These are phyloP conservation scores for Puccinia polysora DNA, from an alignment of 1,284 basidiomycete genomes.

Conservation along the genomic window DNA sequence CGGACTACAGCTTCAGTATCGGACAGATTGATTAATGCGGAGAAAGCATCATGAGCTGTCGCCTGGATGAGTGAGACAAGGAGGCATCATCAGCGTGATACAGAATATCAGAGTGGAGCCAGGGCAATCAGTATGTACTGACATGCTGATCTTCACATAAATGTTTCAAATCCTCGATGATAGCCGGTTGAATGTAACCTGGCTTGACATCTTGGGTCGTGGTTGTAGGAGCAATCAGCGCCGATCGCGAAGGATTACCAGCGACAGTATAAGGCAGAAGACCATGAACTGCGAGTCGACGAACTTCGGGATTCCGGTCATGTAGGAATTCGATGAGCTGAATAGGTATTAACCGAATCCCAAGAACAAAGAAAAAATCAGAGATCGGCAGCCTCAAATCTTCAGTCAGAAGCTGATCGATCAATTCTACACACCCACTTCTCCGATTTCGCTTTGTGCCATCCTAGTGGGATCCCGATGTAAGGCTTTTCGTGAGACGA, in stretches of 20 bases:
- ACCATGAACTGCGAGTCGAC: slow-evolving; percentile 78
- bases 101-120: slow-evolving; percentile 17
- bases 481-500: no score
- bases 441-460: slow-evolving; percentile 18
- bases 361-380: background rate
- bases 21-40: slow-evolving; percentile 86
- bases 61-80: slow-evolving; percentile 58
- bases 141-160: slow-evolving; percentile 64
- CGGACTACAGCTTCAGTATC: slow-evolving; percentile 71
- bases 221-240: slow-evolving; percentile 67
- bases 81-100: background rate
- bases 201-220: slow-evolving; percentile 38
- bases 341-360: slow-evolving; percentile 49
- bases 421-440: slow-evolving; percentile 33
- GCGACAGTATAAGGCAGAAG: slow-evolving; percentile 72
- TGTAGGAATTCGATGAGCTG: slow-evolving; percentile 79
- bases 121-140: no score
- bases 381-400: slow-evolving; percentile 6
- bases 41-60: slow-evolving; percentile 90
- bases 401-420: background rate
- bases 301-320: slow-evolving; percentile 78
- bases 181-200: slow-evolving; percentile 46
- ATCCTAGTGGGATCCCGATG: no score
- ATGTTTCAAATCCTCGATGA: slow-evolving; percentile 55
- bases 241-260: slow-evolving; percentile 63